These are phyloP conservation scores for Nemania diffusa DNA, from an alignment of 2,329 filamentous ascomycete genomes.

Conservation along the genomic window DNA sequence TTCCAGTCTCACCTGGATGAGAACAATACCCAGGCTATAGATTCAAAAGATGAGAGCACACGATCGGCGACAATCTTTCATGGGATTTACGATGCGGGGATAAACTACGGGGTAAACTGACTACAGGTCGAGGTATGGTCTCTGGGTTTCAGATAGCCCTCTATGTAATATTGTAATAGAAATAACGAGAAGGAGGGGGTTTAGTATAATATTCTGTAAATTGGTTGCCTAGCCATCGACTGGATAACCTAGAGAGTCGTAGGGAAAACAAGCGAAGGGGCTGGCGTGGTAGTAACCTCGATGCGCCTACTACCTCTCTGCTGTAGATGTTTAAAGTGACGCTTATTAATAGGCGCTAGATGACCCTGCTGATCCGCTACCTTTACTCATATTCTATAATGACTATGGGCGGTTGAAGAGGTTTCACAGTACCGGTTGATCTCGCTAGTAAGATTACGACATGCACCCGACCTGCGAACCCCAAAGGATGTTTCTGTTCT, in stretches of 20 bases:
- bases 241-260: slow-evolving; percentile 22
- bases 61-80: not conserved
- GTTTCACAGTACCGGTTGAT: slow-evolving; percentile 39
- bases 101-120: not conserved
- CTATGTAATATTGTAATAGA: not conserved
- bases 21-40: not conserved
- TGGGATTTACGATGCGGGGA: not conserved
- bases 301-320: slow-evolving; percentile 10
- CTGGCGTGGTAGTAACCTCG: slow-evolving; percentile 21
- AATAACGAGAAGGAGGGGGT: slow-evolving; percentile 21
- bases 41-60: not conserved
- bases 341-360: slow-evolving; percentile 22
- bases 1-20: not conserved
- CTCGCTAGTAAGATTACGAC: slow-evolving; percentile 31
- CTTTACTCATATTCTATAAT: slow-evolving; percentile 15
- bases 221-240: slow-evolving; percentile 30
- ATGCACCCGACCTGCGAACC: slow-evolving; percentile 2
- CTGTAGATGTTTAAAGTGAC: not conserved
- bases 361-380: slow-evolving; percentile 23
- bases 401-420: slow-evolving; percentile 16
- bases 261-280: slow-evolving; percentile 14
- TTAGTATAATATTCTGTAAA: slow-evolving; percentile 14
- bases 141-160: not conserved
- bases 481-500: slow-evolving; percentile 9
- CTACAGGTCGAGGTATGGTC: not conserved